phyloP scores from a whole-genome alignment of 768 basidiomycete species.

The Tubosaeta brunneosetosa region DNA sequence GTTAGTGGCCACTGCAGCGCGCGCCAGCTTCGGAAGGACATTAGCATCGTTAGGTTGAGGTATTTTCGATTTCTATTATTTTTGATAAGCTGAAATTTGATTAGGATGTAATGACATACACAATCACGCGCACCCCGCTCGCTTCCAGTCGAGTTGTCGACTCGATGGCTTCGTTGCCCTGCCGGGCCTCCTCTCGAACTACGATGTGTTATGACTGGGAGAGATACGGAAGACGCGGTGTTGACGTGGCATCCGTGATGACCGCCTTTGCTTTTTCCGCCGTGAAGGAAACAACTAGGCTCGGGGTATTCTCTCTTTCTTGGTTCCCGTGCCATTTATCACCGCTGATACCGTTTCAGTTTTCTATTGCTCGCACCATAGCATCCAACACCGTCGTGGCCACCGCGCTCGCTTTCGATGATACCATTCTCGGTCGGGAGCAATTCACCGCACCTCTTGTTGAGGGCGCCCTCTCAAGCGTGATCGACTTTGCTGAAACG shows the following conservation, averaged over 20 bases:
- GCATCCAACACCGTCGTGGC: slow-evolving; percentile 54
- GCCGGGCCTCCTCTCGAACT: slow-evolving; percentile 3
- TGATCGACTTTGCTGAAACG: slow-evolving; percentile 62
- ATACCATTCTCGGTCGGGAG: slow-evolving; percentile 60
- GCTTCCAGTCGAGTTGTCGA: slow-evolving; percentile 2
- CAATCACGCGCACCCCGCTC: slow-evolving; percentile 20
- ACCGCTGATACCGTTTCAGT: slow-evolving; percentile 39
- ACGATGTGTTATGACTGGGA: slow-evolving; percentile 36
- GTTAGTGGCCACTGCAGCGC: slow-evolving; percentile 7
- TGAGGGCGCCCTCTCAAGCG: slow-evolving; percentile 54
- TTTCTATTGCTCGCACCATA: slow-evolving; percentile 60
- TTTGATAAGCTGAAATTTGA: neutral
- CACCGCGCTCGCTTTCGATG: slow-evolving; percentile 58
- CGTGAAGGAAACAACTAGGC: slow-evolving; percentile 60
- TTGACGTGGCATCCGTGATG: slow-evolving; percentile 63
- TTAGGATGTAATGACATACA: neutral
- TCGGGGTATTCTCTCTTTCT: slow-evolving; percentile 51
- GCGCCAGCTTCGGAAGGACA: slow-evolving; percentile 19
- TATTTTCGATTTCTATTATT: slow-evolving; percentile 1
- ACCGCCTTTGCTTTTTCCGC: slow-evolving; percentile 63
- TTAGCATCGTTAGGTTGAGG: slow-evolving; percentile 6
- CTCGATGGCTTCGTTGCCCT: slow-evolving; percentile 20
- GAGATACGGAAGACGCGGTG: slow-evolving; percentile 47
- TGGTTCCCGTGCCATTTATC: slow-evolving; percentile 2
- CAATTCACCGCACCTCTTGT: slow-evolving; percentile 55